Percentiles rank a stretch among this genome's conserved stretches.
Evolutionary conservation across 768 basidiomycete species (phyloP).

Genomic region (Mycena floridula): DNA sequence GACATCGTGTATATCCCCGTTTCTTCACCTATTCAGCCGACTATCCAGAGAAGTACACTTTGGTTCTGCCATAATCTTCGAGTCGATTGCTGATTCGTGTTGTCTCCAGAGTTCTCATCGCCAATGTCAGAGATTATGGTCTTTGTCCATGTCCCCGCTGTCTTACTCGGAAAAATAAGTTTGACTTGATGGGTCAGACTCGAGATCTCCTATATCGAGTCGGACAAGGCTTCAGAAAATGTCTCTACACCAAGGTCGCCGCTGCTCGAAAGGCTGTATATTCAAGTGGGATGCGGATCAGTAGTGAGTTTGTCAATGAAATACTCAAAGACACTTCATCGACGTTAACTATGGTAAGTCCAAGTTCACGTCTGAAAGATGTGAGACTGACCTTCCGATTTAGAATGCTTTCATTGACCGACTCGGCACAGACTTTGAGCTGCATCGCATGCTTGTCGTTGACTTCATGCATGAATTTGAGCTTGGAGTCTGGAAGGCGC

Average conservation of each 20-base stretch:
- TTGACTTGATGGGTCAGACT: slow-evolving; percentile 19
- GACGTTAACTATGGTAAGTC: slow-evolving; percentile 12
- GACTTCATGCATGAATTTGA: no score
- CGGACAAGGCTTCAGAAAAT: neutral
- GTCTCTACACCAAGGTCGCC: no score
- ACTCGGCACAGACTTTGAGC: slow-evolving; percentile 14
- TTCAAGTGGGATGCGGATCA: neutral
- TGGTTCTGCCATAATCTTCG: slow-evolving; percentile 2
- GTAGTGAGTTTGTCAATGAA: slow-evolving; percentile 4
- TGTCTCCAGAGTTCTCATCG: slow-evolving; percentile 21
- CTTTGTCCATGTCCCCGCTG: slow-evolving; percentile 23
- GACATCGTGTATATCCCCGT: slow-evolving; percentile 20
- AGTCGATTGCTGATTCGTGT: no score
- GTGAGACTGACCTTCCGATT: neutral
- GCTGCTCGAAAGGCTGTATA: slow-evolving; percentile 9
- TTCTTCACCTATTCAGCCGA: slow-evolving; percentile 28
- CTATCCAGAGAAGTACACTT: neutral
- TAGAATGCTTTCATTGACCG: slow-evolving; percentile 24
- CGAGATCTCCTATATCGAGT: slow-evolving; percentile 4
- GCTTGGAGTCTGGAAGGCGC: no score
- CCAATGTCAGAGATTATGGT: slow-evolving; percentile 18
- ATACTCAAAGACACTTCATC: slow-evolving; percentile 10
- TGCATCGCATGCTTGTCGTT: no score
- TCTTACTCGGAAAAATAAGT: slow-evolving; percentile 10
- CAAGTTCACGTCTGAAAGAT: neutral